Percentiles rank a stretch among this genome's conserved stretches.
Evolutionary conservation across 176 grass and related monocot species (phyloP).

Genomic region (Stipa capillata): DNA sequence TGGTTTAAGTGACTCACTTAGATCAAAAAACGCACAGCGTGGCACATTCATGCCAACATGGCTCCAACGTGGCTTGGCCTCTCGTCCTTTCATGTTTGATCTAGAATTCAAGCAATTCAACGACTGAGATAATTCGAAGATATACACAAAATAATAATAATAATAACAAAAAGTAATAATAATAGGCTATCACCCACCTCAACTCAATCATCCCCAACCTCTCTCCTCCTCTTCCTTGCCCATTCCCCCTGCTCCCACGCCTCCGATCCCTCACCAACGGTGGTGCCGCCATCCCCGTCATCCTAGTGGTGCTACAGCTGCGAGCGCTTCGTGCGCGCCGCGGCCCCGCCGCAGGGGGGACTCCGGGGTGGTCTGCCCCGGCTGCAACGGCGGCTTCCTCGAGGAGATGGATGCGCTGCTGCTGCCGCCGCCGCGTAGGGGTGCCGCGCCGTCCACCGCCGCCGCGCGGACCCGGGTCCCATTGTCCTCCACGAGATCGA

Average conservation of each 20-base stretch:
- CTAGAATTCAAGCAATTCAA: too few relatives aligned
- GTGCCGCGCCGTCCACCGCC: neutral
- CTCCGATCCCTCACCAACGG: neutral
- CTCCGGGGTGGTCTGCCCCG: constrained; percentile 21
- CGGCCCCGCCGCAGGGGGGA: neutral
- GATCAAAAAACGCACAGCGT: too few relatives aligned
- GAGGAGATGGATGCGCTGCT: constrained; percentile 47
- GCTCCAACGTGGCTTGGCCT: too few relatives aligned
- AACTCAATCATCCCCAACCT: neutral
- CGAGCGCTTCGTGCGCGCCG: constrained; percentile 33
- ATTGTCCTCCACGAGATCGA: neutral
- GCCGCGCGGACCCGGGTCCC: neutral
- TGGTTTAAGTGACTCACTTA: too few relatives aligned
- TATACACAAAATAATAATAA: too few relatives aligned
- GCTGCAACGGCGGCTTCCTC: constrained; percentile 52
- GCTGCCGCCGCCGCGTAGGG: constrained; percentile 1
- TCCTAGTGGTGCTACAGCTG: constrained; percentile 75
- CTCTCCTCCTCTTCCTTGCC: neutral
- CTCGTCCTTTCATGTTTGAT: too few relatives aligned
- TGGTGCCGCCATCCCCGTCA: neutral
- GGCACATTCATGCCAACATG: too few relatives aligned
- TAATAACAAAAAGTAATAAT: too few relatives aligned
- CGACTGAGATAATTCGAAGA: too few relatives aligned
- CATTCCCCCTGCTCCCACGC: neutral
- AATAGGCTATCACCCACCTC: neutral